phyloP scores from a whole-genome alignment of 768 basidiomycete species.

The Cantharellus cinnabarinus region DNA sequence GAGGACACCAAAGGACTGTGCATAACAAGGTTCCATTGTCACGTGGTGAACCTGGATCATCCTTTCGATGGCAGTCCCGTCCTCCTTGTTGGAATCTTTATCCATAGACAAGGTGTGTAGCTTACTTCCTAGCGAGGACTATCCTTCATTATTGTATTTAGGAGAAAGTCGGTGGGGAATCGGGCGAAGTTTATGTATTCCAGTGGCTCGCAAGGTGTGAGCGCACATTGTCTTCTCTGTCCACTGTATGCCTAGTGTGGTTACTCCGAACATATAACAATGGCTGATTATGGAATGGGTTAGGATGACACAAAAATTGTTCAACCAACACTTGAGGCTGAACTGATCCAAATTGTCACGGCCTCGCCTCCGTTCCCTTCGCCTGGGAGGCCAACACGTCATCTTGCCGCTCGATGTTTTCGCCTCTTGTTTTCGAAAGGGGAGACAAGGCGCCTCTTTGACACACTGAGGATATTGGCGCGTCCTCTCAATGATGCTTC shows the following conservation, averaged over 20 bases:
- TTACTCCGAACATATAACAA: neutral
- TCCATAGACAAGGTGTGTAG: no score
- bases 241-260: neutral
- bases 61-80: no score
- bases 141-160: neutral
- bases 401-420: constrained; percentile 59
- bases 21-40: no score
- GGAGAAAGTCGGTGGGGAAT: constrained; percentile 7
- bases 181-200: constrained; percentile 13
- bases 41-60: no score
- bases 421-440: constrained; percentile 52
- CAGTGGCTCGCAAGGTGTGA: constrained; percentile 10
- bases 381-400: constrained; percentile 74
- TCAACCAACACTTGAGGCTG: constrained; percentile 41
- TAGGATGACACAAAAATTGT: constrained; percentile 47
- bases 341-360: constrained; percentile 45
- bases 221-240: neutral
- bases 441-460: constrained; percentile 71
- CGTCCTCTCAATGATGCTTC: constrained; percentile 45
- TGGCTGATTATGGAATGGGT: neutral
- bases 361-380: constrained; percentile 47
- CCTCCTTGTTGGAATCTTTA: no score
- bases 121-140: no score
- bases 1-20: no score
- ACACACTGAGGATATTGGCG: constrained; percentile 60